phyloP scores from a whole-genome alignment of 441 rosid genomes.

The Breynia disticha region DNA sequence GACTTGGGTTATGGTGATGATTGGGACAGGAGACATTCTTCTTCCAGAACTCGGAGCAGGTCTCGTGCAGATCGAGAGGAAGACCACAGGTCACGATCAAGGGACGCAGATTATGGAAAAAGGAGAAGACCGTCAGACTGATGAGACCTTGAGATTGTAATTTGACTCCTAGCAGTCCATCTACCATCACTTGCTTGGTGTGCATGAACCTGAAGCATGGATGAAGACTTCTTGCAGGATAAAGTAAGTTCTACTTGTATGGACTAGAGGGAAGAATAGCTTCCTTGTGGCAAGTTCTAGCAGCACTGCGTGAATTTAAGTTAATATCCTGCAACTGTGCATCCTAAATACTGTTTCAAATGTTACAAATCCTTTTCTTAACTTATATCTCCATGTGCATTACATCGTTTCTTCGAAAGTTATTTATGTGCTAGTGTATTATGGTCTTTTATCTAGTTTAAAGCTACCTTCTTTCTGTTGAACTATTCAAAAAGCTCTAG shows the following conservation, averaged over 20 bases:
- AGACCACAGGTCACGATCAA: slow-evolving; percentile 66
- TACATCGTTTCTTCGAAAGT: background rate
- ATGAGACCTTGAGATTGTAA: slow-evolving; percentile 7
- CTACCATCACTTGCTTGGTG: slow-evolving; percentile 4
- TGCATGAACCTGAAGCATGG: slow-evolving; percentile 13
- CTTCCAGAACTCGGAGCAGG: slow-evolving; percentile 60
- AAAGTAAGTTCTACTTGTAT: slow-evolving; percentile 31
- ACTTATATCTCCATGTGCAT: background rate
- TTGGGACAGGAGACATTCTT: slow-evolving; percentile 74
- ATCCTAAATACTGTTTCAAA: background rate
- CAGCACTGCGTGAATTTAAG: slow-evolving; percentile 13
- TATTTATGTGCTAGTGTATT: background rate
- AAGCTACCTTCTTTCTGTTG: background rate
- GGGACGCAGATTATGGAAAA: slow-evolving; percentile 86
- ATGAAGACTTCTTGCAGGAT: slow-evolving; percentile 24
- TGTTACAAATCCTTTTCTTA: background rate
- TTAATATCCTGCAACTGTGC: background rate
- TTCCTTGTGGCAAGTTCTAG: slow-evolving; percentile 16
- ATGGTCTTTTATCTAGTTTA: background rate
- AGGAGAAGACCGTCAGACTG: slow-evolving; percentile 72
- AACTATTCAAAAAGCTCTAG: background rate
- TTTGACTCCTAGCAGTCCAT: too few relatives aligned
- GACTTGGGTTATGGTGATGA: slow-evolving; percentile 64
- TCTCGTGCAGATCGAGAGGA: slow-evolving; percentile 64
- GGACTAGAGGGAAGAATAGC: slow-evolving; percentile 17